These are phyloP conservation scores for Tritrichomonas musculus DNA, from an alignment of 208 protist genomes.

Conservation along the genomic window DNA sequence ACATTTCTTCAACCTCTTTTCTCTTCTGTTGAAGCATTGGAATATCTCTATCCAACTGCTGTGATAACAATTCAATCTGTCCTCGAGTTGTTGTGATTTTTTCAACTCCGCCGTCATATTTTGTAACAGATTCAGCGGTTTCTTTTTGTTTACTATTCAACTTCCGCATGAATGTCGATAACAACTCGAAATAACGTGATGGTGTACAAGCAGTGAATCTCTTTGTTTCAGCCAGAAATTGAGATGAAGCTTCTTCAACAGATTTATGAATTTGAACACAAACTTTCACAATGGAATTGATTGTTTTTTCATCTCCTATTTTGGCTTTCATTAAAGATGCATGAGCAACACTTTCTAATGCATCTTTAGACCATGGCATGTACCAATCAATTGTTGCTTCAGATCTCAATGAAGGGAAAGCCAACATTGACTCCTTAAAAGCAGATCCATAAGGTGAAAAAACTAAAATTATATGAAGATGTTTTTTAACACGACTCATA, in stretches of 20 bases:
- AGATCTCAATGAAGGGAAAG: constrained; percentile 90
- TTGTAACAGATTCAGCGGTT: background rate
- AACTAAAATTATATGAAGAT: constrained; percentile 87
- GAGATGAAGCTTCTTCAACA: constrained; percentile 78
- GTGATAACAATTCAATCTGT: background rate
- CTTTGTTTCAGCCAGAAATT: constrained; percentile 81
- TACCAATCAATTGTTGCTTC: constrained; percentile 97
- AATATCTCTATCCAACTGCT: background rate
- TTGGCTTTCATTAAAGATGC: constrained; percentile 70
- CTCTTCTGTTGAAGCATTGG: background rate
- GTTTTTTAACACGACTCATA: constrained; percentile 75
- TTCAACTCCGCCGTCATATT: background rate
- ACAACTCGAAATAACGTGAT: constrained; percentile 94
- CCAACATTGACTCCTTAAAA: constrained; percentile 85
- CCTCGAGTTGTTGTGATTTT: background rate
- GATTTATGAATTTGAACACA: constrained; percentile 56
- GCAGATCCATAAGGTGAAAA: constrained; percentile 87
- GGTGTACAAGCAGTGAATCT: constrained; percentile 94
- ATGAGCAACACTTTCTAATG: constrained; percentile 79
- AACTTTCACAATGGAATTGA: constrained; percentile 36
- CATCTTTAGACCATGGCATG: constrained; percentile 85
- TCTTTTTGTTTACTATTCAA: constrained; percentile 76
- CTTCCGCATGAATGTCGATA: constrained; percentile 85
- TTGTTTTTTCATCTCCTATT: constrained; percentile 35
- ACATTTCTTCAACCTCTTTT: constrained; percentile 24